phyloP scores from a whole-genome alignment of 495 filamentous ascomycete genomes.

The Podospora conica region DNA sequence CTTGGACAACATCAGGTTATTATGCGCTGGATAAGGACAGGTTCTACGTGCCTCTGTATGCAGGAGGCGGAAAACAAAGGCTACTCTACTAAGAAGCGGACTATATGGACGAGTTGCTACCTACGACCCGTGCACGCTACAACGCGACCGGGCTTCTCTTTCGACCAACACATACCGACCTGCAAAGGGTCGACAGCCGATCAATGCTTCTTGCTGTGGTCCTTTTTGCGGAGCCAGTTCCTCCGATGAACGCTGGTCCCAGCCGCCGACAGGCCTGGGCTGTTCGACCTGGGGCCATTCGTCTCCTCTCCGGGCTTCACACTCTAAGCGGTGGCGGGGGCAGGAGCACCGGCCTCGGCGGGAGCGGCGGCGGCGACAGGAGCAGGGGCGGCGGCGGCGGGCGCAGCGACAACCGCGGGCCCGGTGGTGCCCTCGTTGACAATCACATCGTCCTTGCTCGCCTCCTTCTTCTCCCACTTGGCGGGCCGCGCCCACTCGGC shows the following conservation, averaged over 20 bases:
- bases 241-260: not conserved
- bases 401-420: conserved; percentile 19
- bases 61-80: not conserved
- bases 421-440: conserved; percentile 19
- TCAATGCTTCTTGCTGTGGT: not conserved
- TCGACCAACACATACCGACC: not conserved
- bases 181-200: not conserved
- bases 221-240: not conserved
- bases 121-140: not conserved
- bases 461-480: conserved; percentile 55
- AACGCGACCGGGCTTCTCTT: not conserved
- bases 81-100: not conserved
- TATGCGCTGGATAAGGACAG: not conserved
- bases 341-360: conserved; percentile 26
- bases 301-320: not conserved
- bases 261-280: not conserved
- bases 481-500: conserved; percentile 61
- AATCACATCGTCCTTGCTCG: conserved; percentile 4
- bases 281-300: not conserved
- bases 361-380: conserved; percentile 12
- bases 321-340: conserved; percentile 29
- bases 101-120: not conserved
- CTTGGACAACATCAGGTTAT: not conserved
- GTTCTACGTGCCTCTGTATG: not conserved
- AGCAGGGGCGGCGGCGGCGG: conserved; percentile 7